Conservation (phyloP, 2,329 filamentous ascomycete species). For the Apiospora rasikravindrae region DNA sequence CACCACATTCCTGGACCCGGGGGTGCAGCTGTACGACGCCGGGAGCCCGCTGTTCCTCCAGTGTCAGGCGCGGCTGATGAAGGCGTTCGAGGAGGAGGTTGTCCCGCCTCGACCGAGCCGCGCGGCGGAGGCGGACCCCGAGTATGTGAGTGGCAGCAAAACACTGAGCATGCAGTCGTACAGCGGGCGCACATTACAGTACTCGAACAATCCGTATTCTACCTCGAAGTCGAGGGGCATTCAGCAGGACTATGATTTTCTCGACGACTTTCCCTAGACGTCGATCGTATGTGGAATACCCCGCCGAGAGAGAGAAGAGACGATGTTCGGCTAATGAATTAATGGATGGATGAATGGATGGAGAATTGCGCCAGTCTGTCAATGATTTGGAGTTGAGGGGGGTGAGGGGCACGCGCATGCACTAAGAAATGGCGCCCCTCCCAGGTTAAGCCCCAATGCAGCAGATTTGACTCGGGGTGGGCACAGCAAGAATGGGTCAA, state of each 20-base stretch:
- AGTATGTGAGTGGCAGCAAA: constrained; percentile 14
- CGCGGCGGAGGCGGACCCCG: constrained; percentile 17
- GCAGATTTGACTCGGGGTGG: neutral
- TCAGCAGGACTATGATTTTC: too few species aligned
- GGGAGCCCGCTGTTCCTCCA: constrained; percentile 55
- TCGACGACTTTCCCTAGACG: too few species aligned
- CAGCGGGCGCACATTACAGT: constrained; percentile 36
- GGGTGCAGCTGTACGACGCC: constrained; percentile 58
- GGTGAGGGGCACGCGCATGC: neutral
- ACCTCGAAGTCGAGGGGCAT: too few species aligned
- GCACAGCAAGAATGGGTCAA: neutral
- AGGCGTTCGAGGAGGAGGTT: constrained; percentile 51
- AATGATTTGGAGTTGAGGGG: too few species aligned
- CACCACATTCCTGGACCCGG: constrained; percentile 67
- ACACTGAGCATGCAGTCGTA: constrained; percentile 49
- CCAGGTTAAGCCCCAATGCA: neutral
- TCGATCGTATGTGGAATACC: too few species aligned
- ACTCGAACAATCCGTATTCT: neutral
- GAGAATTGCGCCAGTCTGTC: constrained; percentile 46
- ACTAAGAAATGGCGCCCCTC: neutral
- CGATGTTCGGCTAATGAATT: too few species aligned
- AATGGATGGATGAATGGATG: neutral
- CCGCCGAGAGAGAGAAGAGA: too few species aligned
- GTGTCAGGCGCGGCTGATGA: constrained; percentile 57
- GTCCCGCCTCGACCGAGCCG: constrained; percentile 48